Evolutionary conservation across 805 yeast species (phyloP).

Genomic region (Candida verbasci): DNA sequence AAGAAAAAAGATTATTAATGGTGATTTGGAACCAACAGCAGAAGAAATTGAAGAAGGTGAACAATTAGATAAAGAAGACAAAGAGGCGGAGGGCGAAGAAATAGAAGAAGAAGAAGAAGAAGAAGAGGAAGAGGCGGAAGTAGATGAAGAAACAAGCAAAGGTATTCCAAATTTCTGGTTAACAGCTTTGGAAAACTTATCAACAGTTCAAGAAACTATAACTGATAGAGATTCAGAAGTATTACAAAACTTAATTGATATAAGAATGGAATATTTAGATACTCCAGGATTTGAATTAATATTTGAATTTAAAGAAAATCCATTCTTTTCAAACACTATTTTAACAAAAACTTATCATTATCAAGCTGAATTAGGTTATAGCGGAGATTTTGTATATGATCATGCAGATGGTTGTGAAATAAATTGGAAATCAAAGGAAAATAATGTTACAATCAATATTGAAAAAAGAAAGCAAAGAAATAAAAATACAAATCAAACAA

Average conservation of each 20-base stretch:
- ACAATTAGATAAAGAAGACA: conserved; percentile 56
- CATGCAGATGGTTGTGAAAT: conserved; percentile 90
- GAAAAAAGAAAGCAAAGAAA: conserved; percentile 97
- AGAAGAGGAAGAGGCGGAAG: conserved; percentile 34
- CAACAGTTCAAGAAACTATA: conserved; percentile 75
- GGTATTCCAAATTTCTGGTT: conserved; percentile 97
- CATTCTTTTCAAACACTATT: conserved; percentile 66
- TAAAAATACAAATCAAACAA: conserved; percentile 91
- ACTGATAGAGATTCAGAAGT: conserved; percentile 89
- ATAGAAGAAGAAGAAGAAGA: conserved; percentile 40
- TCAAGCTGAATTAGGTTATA: conserved; percentile 88
- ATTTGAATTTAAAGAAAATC: conserved; percentile 74
- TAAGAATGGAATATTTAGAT: conserved; percentile 73
- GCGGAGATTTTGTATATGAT: conserved; percentile 95
- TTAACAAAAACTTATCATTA: conserved; percentile 87
- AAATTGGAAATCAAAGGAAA: conserved; percentile 76
- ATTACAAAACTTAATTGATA: conserved; percentile 60
- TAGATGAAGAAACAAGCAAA: no score
- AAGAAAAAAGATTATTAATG: conserved; percentile 69
- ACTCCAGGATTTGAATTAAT: conserved; percentile 85
- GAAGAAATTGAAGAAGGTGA: conserved; percentile 80
- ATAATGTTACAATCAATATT: conserved; percentile 77
- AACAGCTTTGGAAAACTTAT: conserved; percentile 86
- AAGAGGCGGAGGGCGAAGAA: conserved; percentile 37
- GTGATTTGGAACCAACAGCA: conserved; percentile 69